phyloP scores from a whole-genome alignment of 2,329 filamentous ascomycete species.

The Sphaerulina vaccinii region DNA sequence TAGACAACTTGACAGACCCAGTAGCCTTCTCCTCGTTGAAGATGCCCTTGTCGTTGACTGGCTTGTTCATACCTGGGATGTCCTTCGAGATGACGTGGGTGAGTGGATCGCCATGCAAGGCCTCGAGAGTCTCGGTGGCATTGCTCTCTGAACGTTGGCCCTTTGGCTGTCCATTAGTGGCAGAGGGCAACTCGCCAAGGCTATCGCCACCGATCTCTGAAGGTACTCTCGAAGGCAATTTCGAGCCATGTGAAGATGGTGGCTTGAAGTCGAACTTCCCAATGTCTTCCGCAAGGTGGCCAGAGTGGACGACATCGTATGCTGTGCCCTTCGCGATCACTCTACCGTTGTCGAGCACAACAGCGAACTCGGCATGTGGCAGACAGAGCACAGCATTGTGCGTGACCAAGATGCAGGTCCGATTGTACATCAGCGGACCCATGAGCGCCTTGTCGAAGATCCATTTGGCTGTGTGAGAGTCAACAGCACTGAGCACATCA shows the following conservation, averaged over 20 bases:
- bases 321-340: constrained; percentile 74
- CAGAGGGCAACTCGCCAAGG: constrained; percentile 14
- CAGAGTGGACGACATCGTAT: constrained; percentile 77
- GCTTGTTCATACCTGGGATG: constrained; percentile 39
- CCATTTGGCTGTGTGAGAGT: constrained; percentile 96
- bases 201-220: constrained; percentile 67
- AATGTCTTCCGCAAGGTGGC: constrained; percentile 82
- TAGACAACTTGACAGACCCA: constrained; percentile 83
- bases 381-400: constrained; percentile 91
- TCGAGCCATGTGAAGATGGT: constrained; percentile 67
- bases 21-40: constrained; percentile 71
- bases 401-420: constrained; percentile 92
- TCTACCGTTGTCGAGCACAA: constrained; percentile 84
- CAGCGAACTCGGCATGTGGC: constrained; percentile 74
- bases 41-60: constrained; percentile 52
- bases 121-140: constrained; percentile 32
- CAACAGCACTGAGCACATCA: constrained; percentile 93
- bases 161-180: constrained; percentile 48
- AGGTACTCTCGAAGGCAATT: constrained; percentile 71
- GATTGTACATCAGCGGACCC: constrained; percentile 80
- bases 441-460: constrained; percentile 93
- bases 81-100: constrained; percentile 47
- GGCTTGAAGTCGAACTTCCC: constrained; percentile 65
- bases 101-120: constrained; percentile 45
- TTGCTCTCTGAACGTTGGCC: constrained; percentile 41